phyloP scores from a whole-genome alignment of 352 stramenopile genomes.

The Phytopythium mirpurense region DNA sequence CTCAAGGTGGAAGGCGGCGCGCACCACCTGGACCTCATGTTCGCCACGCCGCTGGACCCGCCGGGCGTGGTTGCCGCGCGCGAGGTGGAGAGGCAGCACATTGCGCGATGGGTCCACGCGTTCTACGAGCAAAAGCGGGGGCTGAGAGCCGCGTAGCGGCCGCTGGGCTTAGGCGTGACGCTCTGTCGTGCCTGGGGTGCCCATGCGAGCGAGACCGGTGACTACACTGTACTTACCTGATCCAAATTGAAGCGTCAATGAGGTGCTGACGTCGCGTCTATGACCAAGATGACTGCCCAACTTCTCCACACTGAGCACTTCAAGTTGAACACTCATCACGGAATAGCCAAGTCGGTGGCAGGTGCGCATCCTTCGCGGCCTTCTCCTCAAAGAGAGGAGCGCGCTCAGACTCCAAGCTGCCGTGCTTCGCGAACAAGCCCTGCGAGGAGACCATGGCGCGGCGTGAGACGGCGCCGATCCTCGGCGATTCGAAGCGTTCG shows the following conservation, averaged over 20 bases:
- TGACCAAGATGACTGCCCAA: not conserved
- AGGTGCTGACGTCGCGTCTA: not conserved
- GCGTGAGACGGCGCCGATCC: conserved; percentile 2
- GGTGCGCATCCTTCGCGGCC: not conserved
- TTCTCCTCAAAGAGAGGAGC: not conserved
- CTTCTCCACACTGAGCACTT: too few species aligned
- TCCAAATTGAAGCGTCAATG: too few species aligned
- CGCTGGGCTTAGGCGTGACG: too few species aligned
- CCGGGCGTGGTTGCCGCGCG: conserved; percentile 61
- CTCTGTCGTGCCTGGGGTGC: too few species aligned
- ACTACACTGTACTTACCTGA: too few species aligned
- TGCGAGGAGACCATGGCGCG: not conserved
- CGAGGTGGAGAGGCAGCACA: conserved; percentile 65
- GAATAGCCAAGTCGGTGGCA: not conserved
- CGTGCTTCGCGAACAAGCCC: too few species aligned
- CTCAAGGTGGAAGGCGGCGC: conserved; percentile 68
- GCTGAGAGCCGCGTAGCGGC: not conserved
- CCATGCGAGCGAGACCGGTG: too few species aligned
- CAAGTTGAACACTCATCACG: conserved; percentile 1
- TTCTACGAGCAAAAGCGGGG: conserved; percentile 32
- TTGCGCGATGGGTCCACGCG: conserved; percentile 76
- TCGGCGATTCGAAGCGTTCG: not conserved
- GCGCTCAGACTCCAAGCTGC: not conserved
- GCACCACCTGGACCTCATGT: conserved; percentile 92
- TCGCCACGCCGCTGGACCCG: conserved; percentile 81